These are phyloP conservation scores for Porphyrellus cyaneotinctus DNA, from an alignment of 768 basidiomycete genomes.

Conservation along the genomic window DNA sequence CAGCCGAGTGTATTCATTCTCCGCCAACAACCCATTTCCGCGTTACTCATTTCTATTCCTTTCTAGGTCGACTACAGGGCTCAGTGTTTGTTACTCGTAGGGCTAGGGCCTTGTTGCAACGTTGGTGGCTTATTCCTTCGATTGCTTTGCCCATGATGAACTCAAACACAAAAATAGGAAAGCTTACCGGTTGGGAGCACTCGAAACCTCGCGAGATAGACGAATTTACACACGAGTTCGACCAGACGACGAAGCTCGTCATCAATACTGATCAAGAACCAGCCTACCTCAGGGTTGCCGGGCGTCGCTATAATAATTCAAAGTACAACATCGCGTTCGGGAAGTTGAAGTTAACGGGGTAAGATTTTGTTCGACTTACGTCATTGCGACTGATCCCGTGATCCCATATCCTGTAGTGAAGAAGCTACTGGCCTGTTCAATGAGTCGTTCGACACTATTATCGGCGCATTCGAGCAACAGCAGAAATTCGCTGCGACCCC, in stretches of 20 bases:
- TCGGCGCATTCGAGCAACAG: slow-evolving; percentile 10
- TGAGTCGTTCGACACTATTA: slow-evolving; percentile 6
- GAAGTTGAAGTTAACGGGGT: slow-evolving; percentile 14
- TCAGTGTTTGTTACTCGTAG: background rate
- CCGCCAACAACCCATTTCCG: background rate
- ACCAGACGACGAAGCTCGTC: background rate
- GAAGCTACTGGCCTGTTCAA: slow-evolving; percentile 13
- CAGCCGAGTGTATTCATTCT: background rate
- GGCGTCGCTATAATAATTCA: background rate
- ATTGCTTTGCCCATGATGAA: background rate
- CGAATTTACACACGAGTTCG: slow-evolving; percentile 2
- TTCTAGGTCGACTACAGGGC: background rate
- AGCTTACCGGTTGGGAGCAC: slow-evolving; percentile 1
- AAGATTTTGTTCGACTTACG: background rate
- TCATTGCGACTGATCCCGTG: background rate
- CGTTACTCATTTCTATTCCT: background rate
- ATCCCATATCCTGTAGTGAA: background rate
- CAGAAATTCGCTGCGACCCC: background rate
- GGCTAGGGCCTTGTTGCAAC: background rate
- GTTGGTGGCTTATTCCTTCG: background rate
- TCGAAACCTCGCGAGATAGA: background rate
- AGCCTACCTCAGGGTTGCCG: slow-evolving; percentile 7
- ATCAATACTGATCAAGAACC: background rate
- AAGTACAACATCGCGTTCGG: slow-evolving; percentile 3
- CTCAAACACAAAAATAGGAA: background rate